These are phyloP conservation scores for Axilococcus clingmanii DNA, from an alignment of 139 green algal species.

Conservation along the genomic window DNA sequence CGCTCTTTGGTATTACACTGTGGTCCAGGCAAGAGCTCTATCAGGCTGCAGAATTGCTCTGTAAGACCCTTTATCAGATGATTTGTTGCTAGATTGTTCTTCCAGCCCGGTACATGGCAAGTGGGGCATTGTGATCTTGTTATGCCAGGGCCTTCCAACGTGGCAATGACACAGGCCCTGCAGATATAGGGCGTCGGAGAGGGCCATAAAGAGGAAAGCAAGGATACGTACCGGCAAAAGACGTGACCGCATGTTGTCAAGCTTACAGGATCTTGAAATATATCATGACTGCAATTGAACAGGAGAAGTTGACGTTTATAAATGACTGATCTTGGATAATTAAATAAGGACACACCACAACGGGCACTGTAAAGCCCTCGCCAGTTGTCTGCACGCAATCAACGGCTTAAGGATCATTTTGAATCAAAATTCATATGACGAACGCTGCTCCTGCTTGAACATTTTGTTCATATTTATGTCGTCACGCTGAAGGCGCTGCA, in stretches of 20 bases:
- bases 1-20: no score
- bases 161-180: conserved; percentile 42
- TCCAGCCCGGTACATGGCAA: conserved; percentile 48
- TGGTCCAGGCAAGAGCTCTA: no score
- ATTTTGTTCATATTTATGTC: no score
- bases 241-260: conserved; percentile 40
- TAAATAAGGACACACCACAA: not conserved
- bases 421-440: no score
- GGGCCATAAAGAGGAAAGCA: not conserved
- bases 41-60: conserved; percentile 1
- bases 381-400: no score
- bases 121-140: conserved; percentile 42
- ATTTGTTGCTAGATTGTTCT: conserved; percentile 43
- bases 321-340: not conserved
- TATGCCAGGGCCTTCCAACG: conserved; percentile 51
- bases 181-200: no score
- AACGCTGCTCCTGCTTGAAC: no score
- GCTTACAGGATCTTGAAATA: conserved; percentile 26
- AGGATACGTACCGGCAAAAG: conserved; percentile 44
- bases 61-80: conserved; percentile 7
- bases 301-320: not conserved
- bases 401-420: no score
- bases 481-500: no score
- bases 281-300: conserved; percentile 18
- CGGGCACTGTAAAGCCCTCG: not conserved